Base-by-base conservation (phyloP, 805 yeast species). In the Zygosaccharomyces lentus region DNA sequence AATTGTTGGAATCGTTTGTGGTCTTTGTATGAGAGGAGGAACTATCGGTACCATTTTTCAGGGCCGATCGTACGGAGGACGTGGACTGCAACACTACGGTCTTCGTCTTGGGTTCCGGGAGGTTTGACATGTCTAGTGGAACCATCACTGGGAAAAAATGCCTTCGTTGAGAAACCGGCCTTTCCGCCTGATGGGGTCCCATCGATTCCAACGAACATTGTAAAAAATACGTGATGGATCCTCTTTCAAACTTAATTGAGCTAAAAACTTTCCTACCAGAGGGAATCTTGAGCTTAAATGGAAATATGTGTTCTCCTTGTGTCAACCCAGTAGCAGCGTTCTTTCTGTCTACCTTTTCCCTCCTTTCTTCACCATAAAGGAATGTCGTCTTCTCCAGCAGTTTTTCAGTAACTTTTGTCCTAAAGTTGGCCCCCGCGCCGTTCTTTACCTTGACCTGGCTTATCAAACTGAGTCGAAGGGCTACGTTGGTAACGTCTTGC, bases 241-340 rank as follows among this genome's bases (percentile, higher is more conserved):
- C 96, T 56, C 81, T 80, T 54, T 90, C 96, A 56, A 89, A 89
- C 52, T 81, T 82, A 21, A 89, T 76, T 41, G 88, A 80, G 17
- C 93, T 84, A 63, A 73, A 82, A 2, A 87, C 75, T 52, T 84
- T 77, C 52, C 78, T 80, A 54, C 74, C 52, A 9, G 45, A 75
- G 1, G 96, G 96, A n/a, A 89, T 72, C 54, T 79, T 82, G 35
- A 89, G 85, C 39, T 84, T 78, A 59, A 89, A 90, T 16, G 96
- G 96, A 61, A 90, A 89, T 29, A 87, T 68, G 65, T 89, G 96
- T 59, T 86, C 91, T 34, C 96, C 96, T 57, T 80, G 79, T 15
- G 80, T 76, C n/a, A 85, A 62, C 0, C 86, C 86, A 47, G 63
- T 60, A 2, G 48, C 32, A 10, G 55, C 42, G 3, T 38, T 26